phyloP scores from a whole-genome alignment of 768 basidiomycete species.

The Daedaleopsis nitida region DNA sequence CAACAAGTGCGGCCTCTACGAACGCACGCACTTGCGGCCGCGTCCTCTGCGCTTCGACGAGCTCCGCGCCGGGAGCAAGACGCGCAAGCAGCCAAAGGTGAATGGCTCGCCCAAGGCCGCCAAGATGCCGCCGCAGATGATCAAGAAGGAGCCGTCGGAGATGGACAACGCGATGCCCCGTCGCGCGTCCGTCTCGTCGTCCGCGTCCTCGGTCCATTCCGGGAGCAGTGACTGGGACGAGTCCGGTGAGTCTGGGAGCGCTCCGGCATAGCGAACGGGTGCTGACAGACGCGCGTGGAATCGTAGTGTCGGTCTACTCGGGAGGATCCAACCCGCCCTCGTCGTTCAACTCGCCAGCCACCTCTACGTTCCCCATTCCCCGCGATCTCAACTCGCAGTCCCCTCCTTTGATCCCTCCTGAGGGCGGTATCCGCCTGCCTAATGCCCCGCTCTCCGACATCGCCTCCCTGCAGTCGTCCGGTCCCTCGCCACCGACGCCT shows the following conservation, averaged over 20 bases:
- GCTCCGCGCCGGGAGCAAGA: slow-evolving; percentile 83
- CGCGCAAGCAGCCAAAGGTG: slow-evolving; percentile 56
- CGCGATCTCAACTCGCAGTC: slow-evolving; percentile 44
- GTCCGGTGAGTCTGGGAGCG: slow-evolving; percentile 50
- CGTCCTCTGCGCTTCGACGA: slow-evolving; percentile 87
- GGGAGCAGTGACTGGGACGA: slow-evolving; percentile 84
- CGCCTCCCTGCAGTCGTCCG: slow-evolving; percentile 44
- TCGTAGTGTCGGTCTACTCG: slow-evolving; percentile 45
- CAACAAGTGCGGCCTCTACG: slow-evolving; percentile 92
- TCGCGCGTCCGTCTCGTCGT: slow-evolving; percentile 66
- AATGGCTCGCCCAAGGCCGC: slow-evolving; percentile 30
- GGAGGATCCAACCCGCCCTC: slow-evolving; percentile 63
- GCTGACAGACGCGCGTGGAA: slow-evolving; percentile 19
- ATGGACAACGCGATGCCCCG: slow-evolving; percentile 42
- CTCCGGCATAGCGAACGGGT: slow-evolving; percentile 22
- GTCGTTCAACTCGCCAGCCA: slow-evolving; percentile 38
- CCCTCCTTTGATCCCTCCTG: slow-evolving; percentile 36
- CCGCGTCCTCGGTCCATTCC: slow-evolving; percentile 53
- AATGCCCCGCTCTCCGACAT: slow-evolving; percentile 74
- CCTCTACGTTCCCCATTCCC: slow-evolving; percentile 55
- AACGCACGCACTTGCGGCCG: slow-evolving; percentile 83
- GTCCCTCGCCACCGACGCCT: slow-evolving; percentile 24
- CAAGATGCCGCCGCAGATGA: slow-evolving; percentile 36
- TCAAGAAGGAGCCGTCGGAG: slow-evolving; percentile 66
- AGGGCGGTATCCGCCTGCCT: slow-evolving; percentile 71